Evolutionary conservation across 2,329 filamentous ascomycete species (phyloP).

Genomic region (Diplodia seriata): DNA sequence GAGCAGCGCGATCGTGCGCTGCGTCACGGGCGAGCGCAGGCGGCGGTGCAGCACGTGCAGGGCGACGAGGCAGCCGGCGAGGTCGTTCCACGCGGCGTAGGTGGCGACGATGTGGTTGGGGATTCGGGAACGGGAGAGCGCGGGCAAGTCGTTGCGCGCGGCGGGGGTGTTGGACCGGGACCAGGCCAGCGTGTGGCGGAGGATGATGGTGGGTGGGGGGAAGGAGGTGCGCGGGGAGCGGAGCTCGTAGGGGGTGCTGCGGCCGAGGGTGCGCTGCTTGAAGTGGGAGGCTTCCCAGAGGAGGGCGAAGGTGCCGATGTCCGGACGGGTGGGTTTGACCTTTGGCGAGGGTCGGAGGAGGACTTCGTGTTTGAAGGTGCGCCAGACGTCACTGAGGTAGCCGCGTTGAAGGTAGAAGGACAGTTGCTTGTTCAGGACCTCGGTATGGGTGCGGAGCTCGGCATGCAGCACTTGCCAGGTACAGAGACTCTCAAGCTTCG

Average conservation of each 20-base stretch:
- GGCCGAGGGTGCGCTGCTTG: neutral
- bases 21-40: constrained; percentile 39
- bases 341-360: neutral
- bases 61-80: constrained; percentile 46
- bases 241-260: neutral
- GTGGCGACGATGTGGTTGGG: constrained; percentile 44
- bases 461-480: constrained; percentile 39
- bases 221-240: neutral
- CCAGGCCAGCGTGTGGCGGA: constrained; percentile 9
- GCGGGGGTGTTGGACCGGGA: neutral
- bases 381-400: constrained; percentile 42
- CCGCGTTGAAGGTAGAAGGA: constrained; percentile 42
- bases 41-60: constrained; percentile 41
- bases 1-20: constrained; percentile 38
- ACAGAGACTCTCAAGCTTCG: constrained; percentile 45
- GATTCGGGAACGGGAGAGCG: constrained; percentile 37
- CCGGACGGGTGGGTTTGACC: neutral
- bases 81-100: constrained; percentile 45
- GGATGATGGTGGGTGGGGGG: neutral
- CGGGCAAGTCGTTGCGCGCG: neutral
- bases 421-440: constrained; percentile 46
- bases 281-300: constrained; percentile 23
- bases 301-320: constrained; percentile 8
- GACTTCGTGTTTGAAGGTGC: neutral
- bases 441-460: constrained; percentile 38